Conservation (phyloP, 225 moss, liverwort and hornwort genomes). For the Anthoceros angustus region DNA sequence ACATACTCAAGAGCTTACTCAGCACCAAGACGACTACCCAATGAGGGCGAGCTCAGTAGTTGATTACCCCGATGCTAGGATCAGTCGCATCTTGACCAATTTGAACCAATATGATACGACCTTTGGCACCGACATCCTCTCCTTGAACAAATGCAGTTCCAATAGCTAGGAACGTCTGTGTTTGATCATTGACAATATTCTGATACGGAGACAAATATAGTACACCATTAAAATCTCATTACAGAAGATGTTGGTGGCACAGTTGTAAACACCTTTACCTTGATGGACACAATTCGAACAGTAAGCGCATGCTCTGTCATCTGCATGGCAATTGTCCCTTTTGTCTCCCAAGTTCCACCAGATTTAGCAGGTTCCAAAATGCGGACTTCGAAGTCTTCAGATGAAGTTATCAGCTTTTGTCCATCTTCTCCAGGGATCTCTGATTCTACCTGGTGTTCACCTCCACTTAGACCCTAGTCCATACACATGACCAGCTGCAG, state of each 20-base stretch:
- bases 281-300: constrained; percentile 70
- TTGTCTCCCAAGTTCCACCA: constrained; percentile 89
- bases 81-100: constrained; percentile 61
- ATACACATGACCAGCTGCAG: constrained; percentile 4
- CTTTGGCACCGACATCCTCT: constrained; percentile 90
- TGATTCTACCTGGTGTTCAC: constrained; percentile 48
- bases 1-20: neutral
- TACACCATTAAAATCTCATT: neutral
- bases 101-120: constrained; percentile 83
- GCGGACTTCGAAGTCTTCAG: constrained; percentile 96
- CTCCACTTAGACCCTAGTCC: constrained; percentile 33
- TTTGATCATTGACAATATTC: constrained; percentile 51
- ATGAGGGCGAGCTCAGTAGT: too few relatives aligned
- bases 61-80: constrained; percentile 32
- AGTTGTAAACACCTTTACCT: constrained; percentile 16
- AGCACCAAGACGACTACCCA: too few relatives aligned
- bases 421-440: constrained; percentile 59
- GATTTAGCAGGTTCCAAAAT: constrained; percentile 80
- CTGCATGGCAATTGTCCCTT: constrained; percentile 81
- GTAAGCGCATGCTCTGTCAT: constrained; percentile 84
- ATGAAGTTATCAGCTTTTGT: constrained; percentile 32
- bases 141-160: constrained; percentile 95
- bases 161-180: constrained; percentile 82
- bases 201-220: constrained; percentile 10
- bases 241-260: too few relatives aligned